Evolutionary conservation across 148 eudicot genomes (phyloP), one percentile per base, ranked within the genome.

Genomic region (Vaccinium vitisidaea): DNA sequence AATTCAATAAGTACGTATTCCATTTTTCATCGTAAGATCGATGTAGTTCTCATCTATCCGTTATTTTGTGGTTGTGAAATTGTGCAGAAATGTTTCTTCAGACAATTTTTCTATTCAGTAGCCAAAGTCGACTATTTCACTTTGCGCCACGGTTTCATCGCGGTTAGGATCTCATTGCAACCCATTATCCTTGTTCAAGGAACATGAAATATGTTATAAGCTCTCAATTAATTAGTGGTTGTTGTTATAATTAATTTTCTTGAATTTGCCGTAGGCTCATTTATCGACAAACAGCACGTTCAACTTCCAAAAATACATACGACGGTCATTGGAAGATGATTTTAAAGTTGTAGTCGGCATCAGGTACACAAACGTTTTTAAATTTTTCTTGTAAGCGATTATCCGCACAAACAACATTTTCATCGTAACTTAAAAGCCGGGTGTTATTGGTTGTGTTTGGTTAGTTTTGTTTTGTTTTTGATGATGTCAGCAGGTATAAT

Each of bases 251-350:
- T 73, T 71, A 39, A 67, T 43, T 61, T 9, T 27, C 0, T n/a
- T 13, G 19, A 49, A 14, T 50, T 83, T 70, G 27, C 32, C 59
- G 30, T 50, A 90, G 92, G 87, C 92, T 13, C 90, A 88, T 85
- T 59, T 90, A 25, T 85, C 90, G 1, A 82, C 85, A 58, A 90
- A 83, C 73, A 88, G 61, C 58, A 56, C 87, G 30, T 90, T 90
- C 88, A 87, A 90, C 80, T 88, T 90, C 67, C 90, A 48, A 77
- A 90, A 88, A 65, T 90, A 90, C 71, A 88, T 88, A 59, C 88
- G 83, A 49, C 82, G 88, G 58, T 90, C 92, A 0, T 79, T 90
- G 75, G 92, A 90, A 82, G 92, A 90, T 80, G 92, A 90, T 82
- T 90, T 88, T 83, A 90, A 87, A 85, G 87, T 85, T 6, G 65